Conservation (phyloP, 495 filamentous ascomycete genomes). For the Hypoxylon crocopeplum region DNA sequence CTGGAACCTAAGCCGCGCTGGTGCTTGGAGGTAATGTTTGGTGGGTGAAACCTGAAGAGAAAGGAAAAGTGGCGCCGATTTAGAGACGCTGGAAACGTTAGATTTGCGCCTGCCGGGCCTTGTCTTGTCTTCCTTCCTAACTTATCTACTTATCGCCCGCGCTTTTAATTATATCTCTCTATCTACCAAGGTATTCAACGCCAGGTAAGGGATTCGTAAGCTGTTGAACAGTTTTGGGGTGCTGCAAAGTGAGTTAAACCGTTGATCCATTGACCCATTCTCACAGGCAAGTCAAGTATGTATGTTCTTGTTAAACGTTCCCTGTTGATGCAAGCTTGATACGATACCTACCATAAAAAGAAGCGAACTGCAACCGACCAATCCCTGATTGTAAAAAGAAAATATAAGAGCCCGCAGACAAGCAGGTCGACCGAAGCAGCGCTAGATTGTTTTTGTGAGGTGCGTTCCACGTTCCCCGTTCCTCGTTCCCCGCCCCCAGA, state of each 20-base stretch:
- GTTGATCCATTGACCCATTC: too few relatives aligned
- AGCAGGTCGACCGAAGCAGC: neutral
- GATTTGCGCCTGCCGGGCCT: constrained; percentile 1
- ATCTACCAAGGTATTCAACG: too few relatives aligned
- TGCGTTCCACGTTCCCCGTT: too few relatives aligned
- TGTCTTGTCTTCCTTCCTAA: constrained; percentile 4
- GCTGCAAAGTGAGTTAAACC: too few relatives aligned
- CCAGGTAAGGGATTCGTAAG: too few relatives aligned
- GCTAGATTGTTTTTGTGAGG: neutral
- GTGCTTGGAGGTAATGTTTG: neutral
- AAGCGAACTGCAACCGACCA: too few relatives aligned
- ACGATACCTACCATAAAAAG: neutral
- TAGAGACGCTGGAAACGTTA: constrained; percentile 14
- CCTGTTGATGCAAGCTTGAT: too few relatives aligned
- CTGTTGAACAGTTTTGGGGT: too few relatives aligned
- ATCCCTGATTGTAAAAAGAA: neutral
- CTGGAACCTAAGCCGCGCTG: neutral
- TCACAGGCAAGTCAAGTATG: too few relatives aligned
- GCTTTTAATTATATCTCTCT: too few relatives aligned
- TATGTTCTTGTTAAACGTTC: too few relatives aligned
- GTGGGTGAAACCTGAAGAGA: constrained; percentile 36
- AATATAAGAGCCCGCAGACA: neutral
- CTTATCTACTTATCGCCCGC: neutral
- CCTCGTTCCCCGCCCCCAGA: constrained; percentile 34
- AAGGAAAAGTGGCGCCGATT: constrained; percentile 31